Evolutionary conservation across 768 basidiomycete genomes (phyloP).

Genomic region (Wakefieldia striispora): DNA sequence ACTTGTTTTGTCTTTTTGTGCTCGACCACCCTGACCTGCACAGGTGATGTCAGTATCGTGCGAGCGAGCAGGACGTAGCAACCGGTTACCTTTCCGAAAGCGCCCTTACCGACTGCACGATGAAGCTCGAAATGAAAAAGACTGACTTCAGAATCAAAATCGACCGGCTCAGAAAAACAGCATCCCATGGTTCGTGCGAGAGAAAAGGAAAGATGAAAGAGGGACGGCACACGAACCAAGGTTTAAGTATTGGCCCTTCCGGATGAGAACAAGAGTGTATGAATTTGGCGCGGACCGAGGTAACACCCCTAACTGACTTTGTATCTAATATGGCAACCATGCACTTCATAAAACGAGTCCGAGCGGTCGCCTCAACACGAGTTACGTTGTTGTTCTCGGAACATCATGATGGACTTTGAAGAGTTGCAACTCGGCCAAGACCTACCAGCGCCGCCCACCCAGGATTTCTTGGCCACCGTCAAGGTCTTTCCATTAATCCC

Average conservation of each 20-base stretch:
- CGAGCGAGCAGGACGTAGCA: background rate
- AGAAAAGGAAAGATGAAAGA: conserved; percentile 31
- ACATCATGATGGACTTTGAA: conserved; percentile 35
- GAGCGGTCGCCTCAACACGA: background rate
- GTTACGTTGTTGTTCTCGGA: background rate
- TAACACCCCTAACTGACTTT: conserved; percentile 16
- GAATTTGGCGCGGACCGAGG: conserved; percentile 21
- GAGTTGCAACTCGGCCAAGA: conserved; percentile 17
- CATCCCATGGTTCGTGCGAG: conserved; percentile 54
- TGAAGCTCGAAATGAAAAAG: conserved; percentile 97
- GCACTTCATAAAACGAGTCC: background rate
- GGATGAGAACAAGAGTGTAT: conserved; percentile 34
- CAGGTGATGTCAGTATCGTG: conserved; percentile 4
- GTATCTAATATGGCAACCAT: conserved; percentile 21
- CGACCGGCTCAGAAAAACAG: conserved; percentile 70
- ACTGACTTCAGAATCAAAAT: conserved; percentile 80
- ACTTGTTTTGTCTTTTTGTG: conserved; percentile 91
- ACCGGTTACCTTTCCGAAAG: conserved; percentile 87
- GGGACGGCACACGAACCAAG: conserved; percentile 17
- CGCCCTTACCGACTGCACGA: conserved; percentile 93
- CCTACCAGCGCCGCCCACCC: conserved; percentile 50
- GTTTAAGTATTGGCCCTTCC: conserved; percentile 24
- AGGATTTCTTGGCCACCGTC: conserved; percentile 57
- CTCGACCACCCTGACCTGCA: conserved; percentile 92
- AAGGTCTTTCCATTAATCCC: conserved; percentile 83